Evolutionary conservation across 108 stramenopile species (phyloP).

Genomic region (Pseudonitzschia pungens): DNA sequence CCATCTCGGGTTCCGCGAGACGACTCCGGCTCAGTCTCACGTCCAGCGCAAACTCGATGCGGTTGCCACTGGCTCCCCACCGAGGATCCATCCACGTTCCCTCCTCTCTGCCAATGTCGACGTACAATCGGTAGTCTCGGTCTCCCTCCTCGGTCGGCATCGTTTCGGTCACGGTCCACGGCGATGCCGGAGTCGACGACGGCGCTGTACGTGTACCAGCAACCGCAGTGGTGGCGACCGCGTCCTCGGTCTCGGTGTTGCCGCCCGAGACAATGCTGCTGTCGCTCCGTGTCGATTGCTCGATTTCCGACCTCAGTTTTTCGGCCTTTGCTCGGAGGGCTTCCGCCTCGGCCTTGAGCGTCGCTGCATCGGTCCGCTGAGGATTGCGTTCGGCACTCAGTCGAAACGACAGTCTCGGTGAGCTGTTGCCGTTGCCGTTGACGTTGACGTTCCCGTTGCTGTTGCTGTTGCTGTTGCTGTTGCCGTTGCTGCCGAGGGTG

Average conservation of each 20-base stretch:
- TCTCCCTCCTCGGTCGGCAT: constrained; percentile 18
- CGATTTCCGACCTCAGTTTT: constrained; percentile 27
- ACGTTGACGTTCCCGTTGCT: not conserved
- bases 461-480: not conserved
- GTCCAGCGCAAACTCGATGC: constrained; percentile 69
- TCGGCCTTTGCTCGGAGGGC: constrained; percentile 14
- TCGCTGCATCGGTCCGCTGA: not conserved
- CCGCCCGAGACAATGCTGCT: not conserved
- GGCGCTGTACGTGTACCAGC: too few relatives aligned
- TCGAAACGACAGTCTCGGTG: too few relatives aligned
- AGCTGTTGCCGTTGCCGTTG: not conserved
- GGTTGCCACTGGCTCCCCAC: constrained; percentile 71
- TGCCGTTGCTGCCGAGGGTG: not conserved
- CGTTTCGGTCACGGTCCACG: not conserved
- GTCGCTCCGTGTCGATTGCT: constrained; percentile 4
- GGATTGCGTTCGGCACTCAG: not conserved
- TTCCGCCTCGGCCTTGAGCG: constrained; percentile 22
- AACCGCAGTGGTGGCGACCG: not conserved
- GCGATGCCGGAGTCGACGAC: not conserved
- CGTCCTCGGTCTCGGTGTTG: not conserved
- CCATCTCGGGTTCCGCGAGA: constrained; percentile 27
- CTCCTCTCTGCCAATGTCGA: constrained; percentile 71
- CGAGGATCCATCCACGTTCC: constrained; percentile 86
- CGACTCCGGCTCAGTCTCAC: constrained; percentile 38
- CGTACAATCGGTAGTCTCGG: constrained; percentile 50